phyloP scores from a whole-genome alignment of 352 stramenopile genomes.

The Globisporangium middletonii region DNA sequence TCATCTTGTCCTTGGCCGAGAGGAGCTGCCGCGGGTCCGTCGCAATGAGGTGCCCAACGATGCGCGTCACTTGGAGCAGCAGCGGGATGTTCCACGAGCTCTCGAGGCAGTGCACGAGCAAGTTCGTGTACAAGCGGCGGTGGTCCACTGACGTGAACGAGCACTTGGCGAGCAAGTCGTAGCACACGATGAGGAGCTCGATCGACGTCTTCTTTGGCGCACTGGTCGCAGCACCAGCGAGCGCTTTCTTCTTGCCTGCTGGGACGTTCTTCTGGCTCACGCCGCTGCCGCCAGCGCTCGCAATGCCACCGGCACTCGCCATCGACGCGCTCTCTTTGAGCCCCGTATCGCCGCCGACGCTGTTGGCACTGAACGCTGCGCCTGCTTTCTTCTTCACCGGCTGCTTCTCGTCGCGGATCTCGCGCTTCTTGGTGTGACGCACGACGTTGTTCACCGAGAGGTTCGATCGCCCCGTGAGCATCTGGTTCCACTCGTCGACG shows the following conservation, averaged over 20 bases:
- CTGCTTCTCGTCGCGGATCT: slow-evolving; percentile 43
- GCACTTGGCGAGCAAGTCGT: slow-evolving; percentile 75
- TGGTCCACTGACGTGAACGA: slow-evolving; percentile 68
- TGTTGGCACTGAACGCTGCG: not conserved
- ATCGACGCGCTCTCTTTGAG: slow-evolving; percentile 17
- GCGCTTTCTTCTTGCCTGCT: slow-evolving; percentile 37
- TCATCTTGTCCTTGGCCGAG: slow-evolving; percentile 85
- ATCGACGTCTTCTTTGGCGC: slow-evolving; percentile 61
- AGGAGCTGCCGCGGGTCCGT: slow-evolving; percentile 55
- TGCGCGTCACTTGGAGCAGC: slow-evolving; percentile 76
- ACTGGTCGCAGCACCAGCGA: not conserved
- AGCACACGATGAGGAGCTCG: slow-evolving; percentile 76
- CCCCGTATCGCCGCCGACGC: not conserved
- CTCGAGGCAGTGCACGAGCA: slow-evolving; percentile 82
- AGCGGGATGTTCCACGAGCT: slow-evolving; percentile 81
- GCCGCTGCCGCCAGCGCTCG: not conserved
- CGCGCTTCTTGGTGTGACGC: slow-evolving; percentile 53
- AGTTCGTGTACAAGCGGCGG: slow-evolving; percentile 71
- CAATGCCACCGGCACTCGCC: not conserved
- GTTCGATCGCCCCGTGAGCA: slow-evolving; percentile 62
- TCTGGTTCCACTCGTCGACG: slow-evolving; percentile 75
- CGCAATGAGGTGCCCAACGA: slow-evolving; percentile 65
- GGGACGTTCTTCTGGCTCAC: slow-evolving; percentile 14
- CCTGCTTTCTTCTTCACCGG: slow-evolving; percentile 43
- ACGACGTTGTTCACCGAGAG: slow-evolving; percentile 81